phyloP scores from a whole-genome alignment of 2,329 filamentous ascomycete genomes.

The Basipetospora chlamydospora region DNA sequence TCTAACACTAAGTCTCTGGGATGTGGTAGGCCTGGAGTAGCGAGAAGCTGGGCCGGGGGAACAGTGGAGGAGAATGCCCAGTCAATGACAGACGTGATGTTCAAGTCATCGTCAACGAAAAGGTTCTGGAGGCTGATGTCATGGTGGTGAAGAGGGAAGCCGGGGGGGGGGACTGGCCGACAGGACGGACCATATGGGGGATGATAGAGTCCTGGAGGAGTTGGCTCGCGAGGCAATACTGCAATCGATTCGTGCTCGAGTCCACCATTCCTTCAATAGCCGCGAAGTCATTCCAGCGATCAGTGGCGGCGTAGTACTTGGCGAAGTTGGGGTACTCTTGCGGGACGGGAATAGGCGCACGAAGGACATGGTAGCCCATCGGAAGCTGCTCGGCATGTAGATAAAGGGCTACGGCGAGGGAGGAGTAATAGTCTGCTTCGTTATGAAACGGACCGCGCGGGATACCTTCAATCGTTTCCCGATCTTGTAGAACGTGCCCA shows the following conservation, averaged over 20 bases:
- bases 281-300: conserved; percentile 10
- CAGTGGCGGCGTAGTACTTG: conserved; percentile 8
- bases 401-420: conserved; percentile 8
- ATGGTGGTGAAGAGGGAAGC: conserved; percentile 13
- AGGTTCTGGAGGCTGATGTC: conserved; percentile 14
- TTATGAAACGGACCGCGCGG: conserved; percentile 8
- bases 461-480: conserved; percentile 7
- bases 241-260: conserved; percentile 9
- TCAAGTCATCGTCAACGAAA: conserved; percentile 15
- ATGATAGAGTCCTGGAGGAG: conserved; percentile 8
- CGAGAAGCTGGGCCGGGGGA: conserved; percentile 9
- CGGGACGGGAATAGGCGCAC: conserved; percentile 8
- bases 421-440: conserved; percentile 8
- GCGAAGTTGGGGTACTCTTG: conserved; percentile 8
- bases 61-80: conserved; percentile 15
- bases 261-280: conserved; percentile 7
- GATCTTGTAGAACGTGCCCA: conserved; percentile 6
- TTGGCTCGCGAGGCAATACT: conserved; percentile 9
- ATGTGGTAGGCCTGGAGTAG: conserved; percentile 8
- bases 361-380: conserved; percentile 9
- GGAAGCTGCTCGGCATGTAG: conserved; percentile 10
- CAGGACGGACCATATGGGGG: conserved; percentile 8
- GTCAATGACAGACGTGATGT: conserved; percentile 17
- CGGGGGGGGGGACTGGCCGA: conserved; percentile 5
- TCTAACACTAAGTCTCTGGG: conserved; percentile 8